Conservation (phyloP, 2,329 filamentous ascomycete genomes). For the Alternaria conjuncta region DNA sequence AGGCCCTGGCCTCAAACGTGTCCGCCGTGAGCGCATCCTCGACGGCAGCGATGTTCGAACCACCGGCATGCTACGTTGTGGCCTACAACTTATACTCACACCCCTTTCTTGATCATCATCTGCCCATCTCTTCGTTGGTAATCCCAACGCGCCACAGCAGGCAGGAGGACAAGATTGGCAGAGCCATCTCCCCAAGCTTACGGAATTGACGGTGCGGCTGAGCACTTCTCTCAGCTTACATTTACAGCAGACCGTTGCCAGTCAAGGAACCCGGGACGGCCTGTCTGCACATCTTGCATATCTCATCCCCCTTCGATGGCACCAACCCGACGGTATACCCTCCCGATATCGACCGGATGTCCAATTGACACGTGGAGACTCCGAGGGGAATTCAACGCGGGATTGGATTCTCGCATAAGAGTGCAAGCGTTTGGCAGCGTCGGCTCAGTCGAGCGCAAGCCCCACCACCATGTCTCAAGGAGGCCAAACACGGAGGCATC, state of each 20-base stretch:
- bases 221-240: no score
- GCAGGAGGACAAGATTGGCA: background rate
- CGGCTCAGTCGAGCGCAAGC: background rate
- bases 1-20: conserved; percentile 39
- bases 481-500: conserved; percentile 61
- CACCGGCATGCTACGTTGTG: conserved; percentile 72
- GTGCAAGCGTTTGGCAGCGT: background rate
- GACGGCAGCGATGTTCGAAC: conserved; percentile 57
- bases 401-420: background rate
- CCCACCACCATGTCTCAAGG: conserved; percentile 43
- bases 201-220: no score
- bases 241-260: no score
- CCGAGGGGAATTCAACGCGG: background rate
- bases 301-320: background rate
- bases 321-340: background rate
- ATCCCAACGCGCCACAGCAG: background rate
- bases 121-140: background rate
- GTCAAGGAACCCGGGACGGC: no score
- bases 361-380: background rate
- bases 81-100: conserved; percentile 16
- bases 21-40: conserved; percentile 47
- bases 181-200: background rate
- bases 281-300: no score
- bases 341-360: background rate
- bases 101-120: conserved; percentile 7